Conservation (phyloP, 139 green algal species). For the Chlorella sp. region DNA sequence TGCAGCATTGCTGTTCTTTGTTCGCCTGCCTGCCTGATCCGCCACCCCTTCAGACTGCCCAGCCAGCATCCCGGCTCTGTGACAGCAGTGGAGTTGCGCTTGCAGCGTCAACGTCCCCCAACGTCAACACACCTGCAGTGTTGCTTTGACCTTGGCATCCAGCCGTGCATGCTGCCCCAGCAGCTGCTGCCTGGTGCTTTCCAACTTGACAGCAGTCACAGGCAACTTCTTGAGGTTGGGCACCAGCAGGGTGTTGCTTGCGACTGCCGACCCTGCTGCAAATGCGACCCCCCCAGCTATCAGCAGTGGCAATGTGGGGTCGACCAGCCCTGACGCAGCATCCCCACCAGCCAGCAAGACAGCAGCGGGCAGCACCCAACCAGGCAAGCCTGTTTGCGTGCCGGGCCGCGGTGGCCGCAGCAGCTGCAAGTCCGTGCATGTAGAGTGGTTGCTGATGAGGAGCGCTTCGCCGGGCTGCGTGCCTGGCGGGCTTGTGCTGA, state of each 20-base stretch:
- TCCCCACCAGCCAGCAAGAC: conserved; percentile 64
- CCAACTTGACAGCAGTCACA: conserved; percentile 24
- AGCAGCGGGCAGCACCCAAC: conserved; percentile 63
- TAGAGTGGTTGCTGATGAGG: conserved; percentile 71
- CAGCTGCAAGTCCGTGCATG: conserved; percentile 33
- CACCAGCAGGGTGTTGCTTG: conserved; percentile 56
- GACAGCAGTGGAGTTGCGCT: no score
- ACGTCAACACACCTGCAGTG: no score
- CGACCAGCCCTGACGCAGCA: conserved; percentile 65
- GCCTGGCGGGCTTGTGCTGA: conserved; percentile 53
- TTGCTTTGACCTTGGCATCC: conserved; percentile 26
- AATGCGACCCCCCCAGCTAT: conserved; percentile 14
- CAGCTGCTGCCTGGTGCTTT: conserved; percentile 65
- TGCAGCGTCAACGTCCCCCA: no score
- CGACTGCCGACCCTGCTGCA: conserved; percentile 24
- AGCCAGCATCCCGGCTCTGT: no score
- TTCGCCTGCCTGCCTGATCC: no score
- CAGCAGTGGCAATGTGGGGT: conserved; percentile 67
- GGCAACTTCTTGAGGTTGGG: conserved; percentile 79
- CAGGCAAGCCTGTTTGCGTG: conserved; percentile 33
- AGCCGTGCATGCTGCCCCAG: conserved; percentile 61
- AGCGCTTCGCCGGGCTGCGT: conserved; percentile 74
- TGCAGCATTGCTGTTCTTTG: no score
- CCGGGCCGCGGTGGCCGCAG: conserved; percentile 47
- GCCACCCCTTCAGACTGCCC: no score